A percentile compares a stretch with the other conserved stretches of the same genome.
phyloP scores from a whole-genome alignment of 352 stramenopile genomes.

The Phytophthora cryptogea region DNA sequence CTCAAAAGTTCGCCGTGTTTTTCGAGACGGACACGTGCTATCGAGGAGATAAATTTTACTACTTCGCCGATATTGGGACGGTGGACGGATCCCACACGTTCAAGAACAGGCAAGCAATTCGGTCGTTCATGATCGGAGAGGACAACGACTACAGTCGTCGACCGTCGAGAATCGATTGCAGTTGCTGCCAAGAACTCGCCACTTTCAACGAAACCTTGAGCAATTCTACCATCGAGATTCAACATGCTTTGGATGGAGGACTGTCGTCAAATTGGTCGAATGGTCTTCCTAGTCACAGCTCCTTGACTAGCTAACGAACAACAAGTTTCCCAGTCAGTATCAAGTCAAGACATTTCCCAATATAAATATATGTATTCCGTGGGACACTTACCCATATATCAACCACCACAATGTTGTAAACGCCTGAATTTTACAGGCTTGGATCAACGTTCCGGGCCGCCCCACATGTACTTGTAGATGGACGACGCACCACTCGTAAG shows the following conservation, averaged over 20 bases:
- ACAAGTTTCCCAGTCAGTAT: not conserved
- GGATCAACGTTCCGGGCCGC: slow-evolving; percentile 30
- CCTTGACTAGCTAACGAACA: not conserved
- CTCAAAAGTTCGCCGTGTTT: slow-evolving; percentile 6
- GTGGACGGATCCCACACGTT: slow-evolving; percentile 8
- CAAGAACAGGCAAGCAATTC: slow-evolving; percentile 2
- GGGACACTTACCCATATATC: slow-evolving; percentile 14
- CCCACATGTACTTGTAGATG: slow-evolving; percentile 89
- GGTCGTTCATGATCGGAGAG: slow-evolving; percentile 14
- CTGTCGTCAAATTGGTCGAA: slow-evolving; percentile 13
- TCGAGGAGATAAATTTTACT: slow-evolving; percentile 6
- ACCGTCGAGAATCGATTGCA: not conserved
- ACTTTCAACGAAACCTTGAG: not conserved
- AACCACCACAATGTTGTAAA: slow-evolving; percentile 18
- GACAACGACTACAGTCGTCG: slow-evolving; percentile 7
- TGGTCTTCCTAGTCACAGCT: not conserved
- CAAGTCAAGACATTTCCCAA: not conserved
- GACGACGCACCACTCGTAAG: slow-evolving; percentile 76
- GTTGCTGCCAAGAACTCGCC: not conserved
- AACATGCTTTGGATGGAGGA: not conserved
- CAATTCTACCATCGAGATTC: not conserved
- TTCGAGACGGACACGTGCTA: slow-evolving; percentile 11
- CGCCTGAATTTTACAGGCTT: slow-evolving; percentile 18
- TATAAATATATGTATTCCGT: slow-evolving; percentile 24
- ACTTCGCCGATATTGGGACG: slow-evolving; percentile 6